phyloP scores from a whole-genome alignment of 2,329 filamentous ascomycete species.

The Tolypocladium paradoxum region DNA sequence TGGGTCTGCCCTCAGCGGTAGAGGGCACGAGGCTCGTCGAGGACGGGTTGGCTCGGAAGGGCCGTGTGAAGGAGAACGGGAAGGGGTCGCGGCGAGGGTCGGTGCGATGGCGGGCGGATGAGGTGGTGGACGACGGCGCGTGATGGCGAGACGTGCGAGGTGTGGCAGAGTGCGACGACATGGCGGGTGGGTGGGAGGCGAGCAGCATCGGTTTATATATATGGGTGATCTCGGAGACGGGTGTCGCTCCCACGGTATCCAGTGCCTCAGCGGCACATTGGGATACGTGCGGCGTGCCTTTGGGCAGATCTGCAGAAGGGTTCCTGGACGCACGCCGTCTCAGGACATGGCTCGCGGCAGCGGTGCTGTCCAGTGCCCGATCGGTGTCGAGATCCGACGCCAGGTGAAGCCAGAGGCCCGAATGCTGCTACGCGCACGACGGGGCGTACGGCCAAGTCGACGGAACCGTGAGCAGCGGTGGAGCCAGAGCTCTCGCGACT shows the following conservation, averaged over 20 bases:
- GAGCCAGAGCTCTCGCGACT: not conserved
- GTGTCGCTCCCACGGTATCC: not conserved
- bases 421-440: not conserved
- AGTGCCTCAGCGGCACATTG: not conserved
- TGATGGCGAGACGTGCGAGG: conserved; percentile 11
- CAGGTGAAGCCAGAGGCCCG: not conserved
- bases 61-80: conserved; percentile 37
- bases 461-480: not conserved
- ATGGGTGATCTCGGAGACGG: not conserved
- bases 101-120: conserved; percentile 13
- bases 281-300: not conserved
- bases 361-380: not conserved
- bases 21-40: conserved; percentile 43
- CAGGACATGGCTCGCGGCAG: not conserved
- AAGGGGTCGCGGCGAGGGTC: conserved; percentile 25
- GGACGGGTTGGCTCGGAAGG: conserved; percentile 37
- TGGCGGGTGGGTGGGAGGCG: conserved; percentile 1
- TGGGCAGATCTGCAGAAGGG: not conserved
- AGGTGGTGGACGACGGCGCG: conserved; percentile 10
- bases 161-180: conserved; percentile 10
- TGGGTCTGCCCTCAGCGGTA: conserved; percentile 44
- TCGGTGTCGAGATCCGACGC: not conserved
- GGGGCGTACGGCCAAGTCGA: not conserved
- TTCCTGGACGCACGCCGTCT: not conserved
- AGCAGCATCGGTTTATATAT: not conserved